Conservation (phyloP, 2,329 filamentous ascomycete species). For the Cordyceps farinosa region DNA sequence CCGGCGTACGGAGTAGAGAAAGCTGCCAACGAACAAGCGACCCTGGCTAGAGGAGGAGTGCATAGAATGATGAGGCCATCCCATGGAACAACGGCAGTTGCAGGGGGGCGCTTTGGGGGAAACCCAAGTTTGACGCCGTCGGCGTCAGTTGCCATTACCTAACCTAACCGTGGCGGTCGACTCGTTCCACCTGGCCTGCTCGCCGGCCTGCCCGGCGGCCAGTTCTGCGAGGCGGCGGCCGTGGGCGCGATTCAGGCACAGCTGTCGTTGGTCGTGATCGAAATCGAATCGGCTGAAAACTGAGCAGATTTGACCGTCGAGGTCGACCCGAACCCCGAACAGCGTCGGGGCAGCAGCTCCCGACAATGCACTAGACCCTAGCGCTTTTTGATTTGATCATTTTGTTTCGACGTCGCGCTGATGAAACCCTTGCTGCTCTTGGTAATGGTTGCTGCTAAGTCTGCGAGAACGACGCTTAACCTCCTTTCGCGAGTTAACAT, state of each 20-base stretch:
- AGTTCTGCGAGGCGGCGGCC: background rate
- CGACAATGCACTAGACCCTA: background rate
- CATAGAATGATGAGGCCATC: background rate
- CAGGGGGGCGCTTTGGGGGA: background rate
- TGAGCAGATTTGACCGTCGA: background rate
- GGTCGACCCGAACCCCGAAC: background rate
- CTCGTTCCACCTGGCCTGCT: background rate
- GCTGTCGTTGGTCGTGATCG: background rate
- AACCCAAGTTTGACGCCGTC: background rate
- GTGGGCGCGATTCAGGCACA: background rate
- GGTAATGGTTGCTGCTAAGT: too few species aligned
- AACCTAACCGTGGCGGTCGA: background rate
- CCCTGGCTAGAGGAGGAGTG: background rate
- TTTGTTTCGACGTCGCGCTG: background rate
- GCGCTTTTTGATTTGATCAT: background rate
- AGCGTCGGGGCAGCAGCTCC: background rate
- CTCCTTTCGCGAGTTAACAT: background rate
- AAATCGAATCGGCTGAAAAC: background rate
- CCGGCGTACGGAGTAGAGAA: background rate
- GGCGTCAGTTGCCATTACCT: constrained; percentile 9
- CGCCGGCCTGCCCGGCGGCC: background rate
- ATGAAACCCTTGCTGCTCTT: background rate
- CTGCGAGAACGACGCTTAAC: too few species aligned
- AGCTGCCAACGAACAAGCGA: background rate
- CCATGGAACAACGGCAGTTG: constrained; percentile 3